Percentiles rank a stretch among this genome's conserved stretches.
These are phyloP conservation scores for Daucus carota DNA, from an alignment of 129 eudicot genomes.

Conservation along the genomic window DNA sequence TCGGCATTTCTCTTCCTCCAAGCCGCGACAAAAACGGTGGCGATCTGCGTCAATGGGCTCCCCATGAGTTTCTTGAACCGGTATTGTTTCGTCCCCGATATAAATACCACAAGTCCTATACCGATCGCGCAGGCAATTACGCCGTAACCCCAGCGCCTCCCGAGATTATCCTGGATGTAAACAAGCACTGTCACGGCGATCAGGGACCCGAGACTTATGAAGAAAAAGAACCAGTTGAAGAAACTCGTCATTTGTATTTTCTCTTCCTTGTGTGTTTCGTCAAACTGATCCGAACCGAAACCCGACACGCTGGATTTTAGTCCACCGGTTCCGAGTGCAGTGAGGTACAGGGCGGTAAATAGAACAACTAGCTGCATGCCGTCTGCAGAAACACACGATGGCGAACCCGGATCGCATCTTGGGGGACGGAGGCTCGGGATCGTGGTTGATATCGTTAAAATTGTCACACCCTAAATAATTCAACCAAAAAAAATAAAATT, in stretches of 20 bases:
- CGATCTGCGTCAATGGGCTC: slow-evolving; percentile 91
- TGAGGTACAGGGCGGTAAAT: slow-evolving; percentile 64
- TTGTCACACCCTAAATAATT: slow-evolving; percentile 54
- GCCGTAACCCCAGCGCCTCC: slow-evolving; percentile 91
- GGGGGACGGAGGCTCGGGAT: slow-evolving; percentile 87
- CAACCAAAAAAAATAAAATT: neutral
- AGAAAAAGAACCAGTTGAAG: slow-evolving; percentile 95
- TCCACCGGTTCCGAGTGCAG: slow-evolving; percentile 97
- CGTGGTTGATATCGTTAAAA: slow-evolving; percentile 71
- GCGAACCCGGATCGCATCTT: slow-evolving; percentile 35
- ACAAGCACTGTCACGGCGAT: slow-evolving; percentile 78
- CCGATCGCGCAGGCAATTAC: slow-evolving; percentile 61
- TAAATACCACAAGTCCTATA: slow-evolving; percentile 52
- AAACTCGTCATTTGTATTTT: slow-evolving; percentile 59
- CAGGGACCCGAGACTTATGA: slow-evolving; percentile 81
- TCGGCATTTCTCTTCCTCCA: slow-evolving; percentile 64
- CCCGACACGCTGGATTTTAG: slow-evolving; percentile 91
- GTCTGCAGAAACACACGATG: slow-evolving; percentile 50
- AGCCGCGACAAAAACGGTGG: slow-evolving; percentile 67
- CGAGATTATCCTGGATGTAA: slow-evolving; percentile 77
- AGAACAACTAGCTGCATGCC: slow-evolving; percentile 48
- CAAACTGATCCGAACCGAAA: slow-evolving; percentile 92
- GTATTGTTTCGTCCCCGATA: slow-evolving; percentile 64
- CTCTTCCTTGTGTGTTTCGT: slow-evolving; percentile 58
- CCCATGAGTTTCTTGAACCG: slow-evolving; percentile 89